A percentile compares a stretch with the other conserved stretches of the same genome.
phyloP scores from a whole-genome alignment of 345 rosid species.

The Odontarrhena argentea region DNA sequence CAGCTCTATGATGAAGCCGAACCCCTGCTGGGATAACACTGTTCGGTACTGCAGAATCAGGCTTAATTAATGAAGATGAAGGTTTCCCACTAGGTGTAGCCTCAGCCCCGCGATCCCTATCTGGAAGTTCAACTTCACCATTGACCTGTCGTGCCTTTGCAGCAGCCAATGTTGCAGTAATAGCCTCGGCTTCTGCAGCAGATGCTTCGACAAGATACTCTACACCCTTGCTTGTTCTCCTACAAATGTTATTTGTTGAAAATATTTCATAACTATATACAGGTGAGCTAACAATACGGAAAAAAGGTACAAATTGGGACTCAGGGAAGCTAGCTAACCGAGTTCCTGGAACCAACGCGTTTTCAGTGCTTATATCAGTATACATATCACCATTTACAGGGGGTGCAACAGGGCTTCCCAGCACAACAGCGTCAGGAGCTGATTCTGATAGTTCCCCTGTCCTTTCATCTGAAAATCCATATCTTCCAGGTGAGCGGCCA shows the following conservation, averaged over 20 bases:
- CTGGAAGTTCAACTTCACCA: slow-evolving; percentile 87
- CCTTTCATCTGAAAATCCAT: slow-evolving; percentile 83
- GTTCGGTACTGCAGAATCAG: slow-evolving; percentile 68
- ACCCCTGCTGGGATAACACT: slow-evolving; percentile 74
- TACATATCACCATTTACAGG: slow-evolving; percentile 90
- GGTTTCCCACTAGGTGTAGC: slow-evolving; percentile 96
- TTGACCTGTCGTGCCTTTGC: slow-evolving; percentile 95
- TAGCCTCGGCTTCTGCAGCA: slow-evolving; percentile 99
- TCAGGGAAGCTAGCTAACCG: slow-evolving; percentile 51
- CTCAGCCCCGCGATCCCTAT: slow-evolving; percentile 85
- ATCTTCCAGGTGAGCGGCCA: slow-evolving; percentile 69
- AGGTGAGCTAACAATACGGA: background rate
- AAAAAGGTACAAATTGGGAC: slow-evolving; percentile 5
- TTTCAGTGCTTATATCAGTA: slow-evolving; percentile 93
- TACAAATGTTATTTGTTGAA: slow-evolving; percentile 40
- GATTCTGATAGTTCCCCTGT: slow-evolving; percentile 68
- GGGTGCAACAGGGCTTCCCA: slow-evolving; percentile 96
- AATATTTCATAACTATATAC: slow-evolving; percentile 7
- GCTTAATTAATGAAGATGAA: slow-evolving; percentile 63
- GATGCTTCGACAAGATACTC: slow-evolving; percentile 97
- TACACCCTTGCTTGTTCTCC: slow-evolving; percentile 90
- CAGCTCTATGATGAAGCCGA: slow-evolving; percentile 95
- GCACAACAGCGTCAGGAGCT: slow-evolving; percentile 75
- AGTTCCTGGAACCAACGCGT: slow-evolving; percentile 76
- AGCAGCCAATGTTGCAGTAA: slow-evolving; percentile 95